These are phyloP conservation scores for Xylariaceae sp. DNA, from an alignment of 2,329 filamentous ascomycete genomes.

Conservation along the genomic window DNA sequence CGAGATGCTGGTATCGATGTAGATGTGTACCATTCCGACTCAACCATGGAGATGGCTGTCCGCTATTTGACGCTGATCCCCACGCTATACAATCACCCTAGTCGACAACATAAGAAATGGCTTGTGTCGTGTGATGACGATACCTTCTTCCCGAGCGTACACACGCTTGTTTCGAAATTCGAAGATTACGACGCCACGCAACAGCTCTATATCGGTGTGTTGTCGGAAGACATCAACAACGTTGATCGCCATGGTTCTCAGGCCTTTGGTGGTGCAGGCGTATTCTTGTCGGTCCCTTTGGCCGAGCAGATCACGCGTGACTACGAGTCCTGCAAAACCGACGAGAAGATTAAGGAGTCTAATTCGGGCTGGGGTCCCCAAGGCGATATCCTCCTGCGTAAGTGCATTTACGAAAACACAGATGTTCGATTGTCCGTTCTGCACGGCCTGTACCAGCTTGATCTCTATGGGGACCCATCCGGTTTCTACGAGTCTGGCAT, in stretches of 20 bases:
- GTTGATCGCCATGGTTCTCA: slow-evolving; percentile 67
- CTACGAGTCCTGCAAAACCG: slow-evolving; percentile 54
- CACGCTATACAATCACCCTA: slow-evolving; percentile 59
- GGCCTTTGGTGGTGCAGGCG: slow-evolving; percentile 68
- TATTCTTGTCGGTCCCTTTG: slow-evolving; percentile 64
- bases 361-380: slow-evolving; percentile 66
- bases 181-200: slow-evolving; percentile 57
- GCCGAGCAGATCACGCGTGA: slow-evolving; percentile 54
- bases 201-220: slow-evolving; percentile 65
- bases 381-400: slow-evolving; percentile 67
- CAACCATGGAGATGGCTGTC: slow-evolving; percentile 62
- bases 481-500: slow-evolving; percentile 70
- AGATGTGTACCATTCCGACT: slow-evolving; percentile 62
- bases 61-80: slow-evolving; percentile 63
- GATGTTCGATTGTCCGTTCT: slow-evolving; percentile 63
- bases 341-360: slow-evolving; percentile 59
- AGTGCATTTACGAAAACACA: slow-evolving; percentile 70
- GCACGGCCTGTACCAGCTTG: slow-evolving; percentile 66
- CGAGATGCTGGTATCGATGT: slow-evolving; percentile 60
- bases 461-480: slow-evolving; percentile 65
- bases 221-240: slow-evolving; percentile 68
- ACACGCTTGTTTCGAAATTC: slow-evolving; percentile 59
- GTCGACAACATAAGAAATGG: slow-evolving; percentile 61
- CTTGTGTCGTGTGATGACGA: slow-evolving; percentile 69
- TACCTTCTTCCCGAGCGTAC: slow-evolving; percentile 68